Evolutionary conservation across 176 grass and related monocot genomes (phyloP).

Genomic region (Carex myosuroides): DNA sequence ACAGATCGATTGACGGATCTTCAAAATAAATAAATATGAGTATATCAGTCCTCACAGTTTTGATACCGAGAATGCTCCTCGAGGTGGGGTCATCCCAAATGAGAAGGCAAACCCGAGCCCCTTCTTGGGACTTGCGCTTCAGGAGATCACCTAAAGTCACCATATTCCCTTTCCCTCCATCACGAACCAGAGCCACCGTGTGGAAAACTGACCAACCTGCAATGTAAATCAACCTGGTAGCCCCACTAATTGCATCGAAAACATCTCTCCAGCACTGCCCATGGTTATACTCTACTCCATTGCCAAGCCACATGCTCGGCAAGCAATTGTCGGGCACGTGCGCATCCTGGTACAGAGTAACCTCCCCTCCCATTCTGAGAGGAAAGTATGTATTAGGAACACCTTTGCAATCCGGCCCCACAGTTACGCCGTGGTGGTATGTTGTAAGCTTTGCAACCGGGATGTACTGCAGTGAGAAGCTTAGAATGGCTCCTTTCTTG

Average conservation of each 20-base stretch:
- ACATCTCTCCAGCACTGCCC: constrained; percentile 82
- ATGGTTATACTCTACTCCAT: constrained; percentile 56
- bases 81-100: constrained; percentile 95
- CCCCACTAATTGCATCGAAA: constrained; percentile 63
- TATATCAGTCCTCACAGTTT: constrained; percentile 36
- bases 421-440: constrained; percentile 59
- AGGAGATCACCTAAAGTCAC: constrained; percentile 55
- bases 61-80: constrained; percentile 49
- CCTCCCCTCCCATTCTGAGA: constrained; percentile 44
- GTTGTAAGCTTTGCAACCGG: constrained; percentile 44
- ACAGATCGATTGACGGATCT: not conserved
- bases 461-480: constrained; percentile 60
- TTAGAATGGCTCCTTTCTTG: constrained; percentile 36
- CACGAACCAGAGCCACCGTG: constrained; percentile 55
- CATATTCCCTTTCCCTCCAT: not conserved
- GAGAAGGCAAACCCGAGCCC: constrained; percentile 60
- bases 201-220: constrained; percentile 78
- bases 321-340: constrained; percentile 76
- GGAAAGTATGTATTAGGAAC: constrained; percentile 83
- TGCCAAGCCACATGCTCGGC: constrained; percentile 51
- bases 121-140: constrained; percentile 69
- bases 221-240: constrained; percentile 69
- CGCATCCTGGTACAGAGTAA: constrained; percentile 74
- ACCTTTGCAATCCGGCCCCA: constrained; percentile 40
- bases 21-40: not conserved